Base-by-base conservation (phyloP, 78 protist genomes). In the Monocercomonoides exilis region DNA sequence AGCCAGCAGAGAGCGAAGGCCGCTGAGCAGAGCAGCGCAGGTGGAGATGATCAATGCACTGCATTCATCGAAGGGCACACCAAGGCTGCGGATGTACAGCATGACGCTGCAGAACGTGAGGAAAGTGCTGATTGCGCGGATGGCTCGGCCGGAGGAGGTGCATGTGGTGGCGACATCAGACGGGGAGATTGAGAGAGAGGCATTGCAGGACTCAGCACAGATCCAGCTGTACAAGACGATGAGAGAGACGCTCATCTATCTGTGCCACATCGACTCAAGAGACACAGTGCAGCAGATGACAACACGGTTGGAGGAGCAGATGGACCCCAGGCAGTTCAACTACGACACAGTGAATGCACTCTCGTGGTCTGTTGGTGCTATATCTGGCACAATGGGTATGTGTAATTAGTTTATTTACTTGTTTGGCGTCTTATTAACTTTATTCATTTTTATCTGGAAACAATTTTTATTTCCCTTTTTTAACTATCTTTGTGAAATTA, bases 361-460 rank as follows among this genome's bases (percentile, higher is more conserved):
- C 43, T 98, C 98, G 91, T 98, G 99, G 99, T 98, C 99, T 21
- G 94, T 98, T 77, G 99, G 99, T 77, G 88, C 98, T 34, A 97
- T 98, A 77, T 64, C 92, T 21, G 99, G 99, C n/a, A 93, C 99
- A 0, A 93, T 96, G 94, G 46, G 85, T 80, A 85, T 77, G 84
- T 87, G 82, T 2, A 84, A 89, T 21, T 11, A 54, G 70, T 54
- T 21, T 29, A 29, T 21, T 11, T 54, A 29, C 70, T 11, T 54
- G 70, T 54, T 54, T 54, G 70, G 21, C n/a, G n/a, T n/a, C n/a
- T n/a, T n/a, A n/a, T n/a, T n/a, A n/a, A n/a, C n/a, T n/a, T n/a
- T n/a, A n/a, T n/a, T n/a, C n/a, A n/a, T n/a, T n/a, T n/a, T n/a
- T n/a, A n/a, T n/a, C n/a, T n/a, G n/a, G n/a, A n/a, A n/a, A n/a